Evolutionary conservation across 192 early-diverging fungal genomes (phyloP).

Genomic region (Umbelopsis vinacea): DNA sequence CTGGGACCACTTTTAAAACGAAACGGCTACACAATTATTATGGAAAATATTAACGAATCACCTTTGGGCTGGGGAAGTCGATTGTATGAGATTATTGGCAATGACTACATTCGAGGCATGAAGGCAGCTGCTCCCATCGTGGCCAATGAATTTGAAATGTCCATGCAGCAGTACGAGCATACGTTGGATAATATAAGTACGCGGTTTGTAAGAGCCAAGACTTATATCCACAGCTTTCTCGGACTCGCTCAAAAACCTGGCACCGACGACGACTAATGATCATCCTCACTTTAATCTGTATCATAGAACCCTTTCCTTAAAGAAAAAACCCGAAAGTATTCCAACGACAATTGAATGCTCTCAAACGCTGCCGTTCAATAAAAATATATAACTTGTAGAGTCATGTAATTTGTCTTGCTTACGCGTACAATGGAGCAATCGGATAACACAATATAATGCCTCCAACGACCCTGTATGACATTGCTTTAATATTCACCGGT

Average conservation of each 20-base stretch:
- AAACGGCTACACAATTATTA: background rate
- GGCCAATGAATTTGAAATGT: background rate
- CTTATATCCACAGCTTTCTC: background rate
- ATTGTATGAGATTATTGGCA: background rate
- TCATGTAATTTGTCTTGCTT: no score
- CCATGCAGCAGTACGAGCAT: background rate
- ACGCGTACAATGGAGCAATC: no score
- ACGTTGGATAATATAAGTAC: background rate
- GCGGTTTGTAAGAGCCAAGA: background rate
- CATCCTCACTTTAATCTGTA: background rate
- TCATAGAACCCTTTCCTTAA: background rate
- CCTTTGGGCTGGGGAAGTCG: background rate
- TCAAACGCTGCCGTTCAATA: background rate
- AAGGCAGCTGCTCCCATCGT: background rate
- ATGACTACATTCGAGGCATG: constrained; percentile 17
- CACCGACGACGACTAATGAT: background rate
- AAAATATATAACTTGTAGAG: no score
- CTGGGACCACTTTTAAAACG: background rate
- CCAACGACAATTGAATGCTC: background rate
- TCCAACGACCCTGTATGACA: no score
- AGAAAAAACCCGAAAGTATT: background rate
- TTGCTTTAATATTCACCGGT: no score
- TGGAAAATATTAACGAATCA: background rate
- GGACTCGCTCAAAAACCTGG: constrained; percentile 4
- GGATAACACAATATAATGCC: no score